phyloP scores from a whole-genome alignment of 225 moss, liverwort and hornwort genomes.

The Pseudisothecium myosuroides region DNA sequence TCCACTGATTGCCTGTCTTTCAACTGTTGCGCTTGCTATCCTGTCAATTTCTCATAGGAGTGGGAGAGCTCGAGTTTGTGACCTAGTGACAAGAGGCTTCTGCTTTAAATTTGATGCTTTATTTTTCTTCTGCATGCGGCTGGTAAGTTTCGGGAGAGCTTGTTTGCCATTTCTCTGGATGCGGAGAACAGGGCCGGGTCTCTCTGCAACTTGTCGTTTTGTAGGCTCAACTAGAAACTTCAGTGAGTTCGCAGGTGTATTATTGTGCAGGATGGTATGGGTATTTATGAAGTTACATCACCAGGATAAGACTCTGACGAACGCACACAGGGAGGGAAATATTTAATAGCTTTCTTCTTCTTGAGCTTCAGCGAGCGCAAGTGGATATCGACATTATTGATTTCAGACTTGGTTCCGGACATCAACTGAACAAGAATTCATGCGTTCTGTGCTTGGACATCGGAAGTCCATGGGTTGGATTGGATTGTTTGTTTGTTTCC shows the following conservation, averaged over 20 bases:
- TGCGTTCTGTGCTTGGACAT: not conserved
- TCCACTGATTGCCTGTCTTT: not conserved
- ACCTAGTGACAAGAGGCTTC: not conserved
- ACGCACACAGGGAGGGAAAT: not conserved
- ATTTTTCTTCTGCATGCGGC: too few species aligned
- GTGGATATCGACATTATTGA: not conserved
- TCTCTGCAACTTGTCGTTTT: not conserved
- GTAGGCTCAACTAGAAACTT: not conserved
- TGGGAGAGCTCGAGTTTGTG: not conserved
- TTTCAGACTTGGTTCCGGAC: not conserved
- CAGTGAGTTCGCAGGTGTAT: not conserved
- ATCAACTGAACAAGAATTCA: not conserved
- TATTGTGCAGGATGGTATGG: not conserved
- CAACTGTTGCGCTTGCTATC: not conserved
- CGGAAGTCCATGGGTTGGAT: not conserved
- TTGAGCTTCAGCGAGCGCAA: not conserved
- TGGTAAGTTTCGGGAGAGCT: not conserved
- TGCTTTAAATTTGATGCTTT: not conserved
- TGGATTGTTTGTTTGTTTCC: too few species aligned
- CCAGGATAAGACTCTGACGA: not conserved
- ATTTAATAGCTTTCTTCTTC: too few species aligned
- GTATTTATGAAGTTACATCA: not conserved
- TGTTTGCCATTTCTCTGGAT: not conserved
- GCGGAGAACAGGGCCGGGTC: not conserved
- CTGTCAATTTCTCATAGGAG: not conserved